Base-by-base conservation (phyloP, 1,284 basidiomycete genomes). In the Coniferiporia weirii region DNA sequence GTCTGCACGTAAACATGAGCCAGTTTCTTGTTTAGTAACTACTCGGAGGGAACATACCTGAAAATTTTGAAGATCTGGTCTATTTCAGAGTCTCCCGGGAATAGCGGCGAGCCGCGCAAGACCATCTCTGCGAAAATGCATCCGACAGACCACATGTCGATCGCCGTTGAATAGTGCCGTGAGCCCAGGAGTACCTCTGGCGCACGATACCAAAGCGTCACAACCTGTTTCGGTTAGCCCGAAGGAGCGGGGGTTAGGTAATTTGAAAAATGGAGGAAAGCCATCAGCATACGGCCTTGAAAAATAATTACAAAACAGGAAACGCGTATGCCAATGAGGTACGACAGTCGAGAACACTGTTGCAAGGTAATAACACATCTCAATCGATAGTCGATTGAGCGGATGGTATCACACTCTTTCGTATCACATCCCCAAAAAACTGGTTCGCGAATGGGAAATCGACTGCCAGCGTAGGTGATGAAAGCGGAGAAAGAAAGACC, bases 31-130 rank as follows among this genome's bases (percentile, higher is more conserved):
- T 48, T 32, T 40, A 22, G 19, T 20, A 12, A 38, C 20, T 27
- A 6, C 19, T 12, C 12, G 19, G 40, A 17, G 17, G 19, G 54
- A 46, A 19, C 80, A 59, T 63, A 92, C 93, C 91, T 85, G 82
- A 99, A 99, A 69, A 98, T 99, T 75, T 95, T 93, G 84, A 98
- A 99, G 67, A 99, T 99, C 76, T 99, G 95, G 76, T 99, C 96
- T 68, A 99, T 99, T 75, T 99, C 96, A 32, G 95, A 98, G 75
- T 99, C 96, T 8, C 97, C 96, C 12, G 96, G 95, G 82, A 98
- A 98, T 22, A 98, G 80, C 1, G 96, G 95, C 65, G 87, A 83
- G 22, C 94, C 88, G 63, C 83, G 79, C 81, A 91, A 86, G 57
- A 91, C 84, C 93, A 96, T 95, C 74, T 96, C 93, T 7, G 93